Evolutionary conservation across 2,329 filamentous ascomycete genomes (phyloP).

Genomic region (Decorospora gaudefroyi): DNA sequence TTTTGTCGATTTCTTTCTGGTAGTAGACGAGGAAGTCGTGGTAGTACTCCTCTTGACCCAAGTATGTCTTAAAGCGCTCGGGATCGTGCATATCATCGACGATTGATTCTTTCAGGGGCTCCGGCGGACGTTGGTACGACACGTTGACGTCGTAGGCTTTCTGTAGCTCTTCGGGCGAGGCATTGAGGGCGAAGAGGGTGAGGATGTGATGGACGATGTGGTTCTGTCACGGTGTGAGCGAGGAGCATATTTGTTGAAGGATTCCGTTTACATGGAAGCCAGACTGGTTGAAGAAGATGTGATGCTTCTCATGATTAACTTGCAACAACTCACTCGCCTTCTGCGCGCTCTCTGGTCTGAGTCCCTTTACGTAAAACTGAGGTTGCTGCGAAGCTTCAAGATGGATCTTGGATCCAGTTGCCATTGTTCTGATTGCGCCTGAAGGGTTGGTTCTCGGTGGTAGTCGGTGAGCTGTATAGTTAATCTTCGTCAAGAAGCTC

Average conservation of each 20-base stretch:
- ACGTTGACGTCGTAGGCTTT: conserved; percentile 67
- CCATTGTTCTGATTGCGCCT: conserved; percentile 29
- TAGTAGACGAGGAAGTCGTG: conserved; percentile 78
- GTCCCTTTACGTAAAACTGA: conserved; percentile 52
- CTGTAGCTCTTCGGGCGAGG: conserved; percentile 63
- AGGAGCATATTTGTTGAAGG: too few relatives aligned
- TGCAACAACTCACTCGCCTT: conserved; percentile 72
- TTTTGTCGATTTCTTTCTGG: conserved; percentile 68
- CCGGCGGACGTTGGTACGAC: conserved; percentile 65
- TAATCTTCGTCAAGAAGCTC: background rate
- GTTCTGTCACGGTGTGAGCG: conserved; percentile 50
- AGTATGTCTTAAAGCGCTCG: conserved; percentile 59
- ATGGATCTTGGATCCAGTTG: conserved; percentile 43
- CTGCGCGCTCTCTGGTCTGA: conserved; percentile 63
- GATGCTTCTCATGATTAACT: conserved; percentile 72
- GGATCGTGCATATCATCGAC: conserved; percentile 63
- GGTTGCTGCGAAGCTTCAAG: conserved; percentile 53
- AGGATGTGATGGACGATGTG: conserved; percentile 81
- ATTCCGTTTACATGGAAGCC: conserved; percentile 75
- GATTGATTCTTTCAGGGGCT: conserved; percentile 55
- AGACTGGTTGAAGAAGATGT: conserved; percentile 76
- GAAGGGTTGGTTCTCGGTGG: too few relatives aligned
- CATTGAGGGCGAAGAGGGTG: conserved; percentile 75
- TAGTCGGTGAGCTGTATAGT: background rate
- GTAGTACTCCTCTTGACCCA: conserved; percentile 70